Evolutionary conservation across 257 asterid species (phyloP).

Genomic region (Solanum sparsipilum): DNA sequence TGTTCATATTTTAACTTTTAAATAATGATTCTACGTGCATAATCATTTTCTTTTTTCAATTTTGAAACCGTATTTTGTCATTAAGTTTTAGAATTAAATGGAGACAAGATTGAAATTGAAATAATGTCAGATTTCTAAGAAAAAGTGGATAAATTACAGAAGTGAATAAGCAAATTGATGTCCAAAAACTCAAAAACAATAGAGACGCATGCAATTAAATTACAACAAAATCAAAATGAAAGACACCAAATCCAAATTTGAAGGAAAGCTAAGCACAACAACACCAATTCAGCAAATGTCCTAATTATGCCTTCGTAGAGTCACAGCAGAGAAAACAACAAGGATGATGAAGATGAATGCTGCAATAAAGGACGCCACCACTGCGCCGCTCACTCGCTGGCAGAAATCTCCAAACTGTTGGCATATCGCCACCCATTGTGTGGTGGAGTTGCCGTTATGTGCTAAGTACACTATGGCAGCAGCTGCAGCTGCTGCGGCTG

Average conservation of each 20-base stretch:
- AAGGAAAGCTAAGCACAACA: background rate
- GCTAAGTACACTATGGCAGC: slow-evolving; percentile 80
- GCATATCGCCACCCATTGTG: slow-evolving; percentile 74
- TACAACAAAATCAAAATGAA: background rate
- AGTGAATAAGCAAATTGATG: background rate
- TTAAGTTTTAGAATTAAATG: background rate
- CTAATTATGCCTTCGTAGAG: slow-evolving; percentile 43
- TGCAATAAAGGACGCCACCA: slow-evolving; percentile 73
- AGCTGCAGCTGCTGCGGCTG: slow-evolving; percentile 59
- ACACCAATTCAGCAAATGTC: background rate
- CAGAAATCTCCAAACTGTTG: slow-evolving; percentile 68
- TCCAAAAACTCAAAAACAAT: background rate
- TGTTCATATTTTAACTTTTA: too few relatives aligned
- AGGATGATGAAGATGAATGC: slow-evolving; percentile 38
- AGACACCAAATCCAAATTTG: background rate
- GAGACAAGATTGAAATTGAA: background rate
- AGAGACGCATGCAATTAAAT: background rate
- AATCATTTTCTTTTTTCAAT: background rate
- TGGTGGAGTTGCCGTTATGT: slow-evolving; percentile 60
- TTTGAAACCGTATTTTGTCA: background rate
- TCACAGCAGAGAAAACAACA: slow-evolving; percentile 51
- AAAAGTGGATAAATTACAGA: background rate
- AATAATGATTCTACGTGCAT: too few relatives aligned
- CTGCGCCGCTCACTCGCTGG: slow-evolving; percentile 72
- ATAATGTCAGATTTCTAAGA: background rate